Conservation (phyloP, 2,329 filamentous ascomycete species). For the Phyllosticta citribraziliensis region DNA sequence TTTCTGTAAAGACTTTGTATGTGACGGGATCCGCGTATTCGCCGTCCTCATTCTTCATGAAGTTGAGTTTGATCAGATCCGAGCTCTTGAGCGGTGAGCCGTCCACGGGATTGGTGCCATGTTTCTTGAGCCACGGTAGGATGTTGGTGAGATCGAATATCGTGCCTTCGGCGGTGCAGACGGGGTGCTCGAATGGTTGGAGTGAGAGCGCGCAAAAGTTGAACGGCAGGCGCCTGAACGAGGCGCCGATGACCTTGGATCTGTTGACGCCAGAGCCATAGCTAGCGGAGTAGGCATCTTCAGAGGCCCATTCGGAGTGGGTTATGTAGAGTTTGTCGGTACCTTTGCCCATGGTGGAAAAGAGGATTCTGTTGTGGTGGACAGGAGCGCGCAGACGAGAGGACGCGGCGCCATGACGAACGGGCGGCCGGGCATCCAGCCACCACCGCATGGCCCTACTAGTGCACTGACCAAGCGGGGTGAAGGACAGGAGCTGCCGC, state of each 20-base stretch:
- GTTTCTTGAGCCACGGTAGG: constrained; percentile 84
- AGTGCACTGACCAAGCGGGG: background rate
- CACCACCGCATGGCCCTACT: no score
- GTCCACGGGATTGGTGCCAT: constrained; percentile 83
- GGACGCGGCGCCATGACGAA: background rate
- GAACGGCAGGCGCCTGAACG: constrained; percentile 86
- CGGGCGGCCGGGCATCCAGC: background rate
- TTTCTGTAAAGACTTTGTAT: constrained; percentile 95
- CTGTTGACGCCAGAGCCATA: constrained; percentile 56
- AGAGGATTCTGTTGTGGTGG: background rate
- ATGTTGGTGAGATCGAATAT: constrained; percentile 97
- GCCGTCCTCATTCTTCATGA: constrained; percentile 80
- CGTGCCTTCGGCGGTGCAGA: constrained; percentile 77
- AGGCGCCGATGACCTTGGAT: constrained; percentile 45
- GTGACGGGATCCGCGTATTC: constrained; percentile 95
- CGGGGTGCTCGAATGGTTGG: constrained; percentile 88
- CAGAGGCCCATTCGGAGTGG: constrained; percentile 93
- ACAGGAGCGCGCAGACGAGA: background rate
- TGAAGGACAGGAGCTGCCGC: background rate
- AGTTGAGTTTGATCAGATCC: constrained; percentile 84
- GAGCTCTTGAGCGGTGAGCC: constrained; percentile 67
- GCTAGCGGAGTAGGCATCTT: constrained; percentile 78
- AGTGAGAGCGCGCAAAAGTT: constrained; percentile 96
- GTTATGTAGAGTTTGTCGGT: constrained; percentile 57
- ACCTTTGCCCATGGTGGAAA: constrained; percentile 25